Conservation (phyloP, 805 yeast genomes). For the Candida verbasci region DNA sequence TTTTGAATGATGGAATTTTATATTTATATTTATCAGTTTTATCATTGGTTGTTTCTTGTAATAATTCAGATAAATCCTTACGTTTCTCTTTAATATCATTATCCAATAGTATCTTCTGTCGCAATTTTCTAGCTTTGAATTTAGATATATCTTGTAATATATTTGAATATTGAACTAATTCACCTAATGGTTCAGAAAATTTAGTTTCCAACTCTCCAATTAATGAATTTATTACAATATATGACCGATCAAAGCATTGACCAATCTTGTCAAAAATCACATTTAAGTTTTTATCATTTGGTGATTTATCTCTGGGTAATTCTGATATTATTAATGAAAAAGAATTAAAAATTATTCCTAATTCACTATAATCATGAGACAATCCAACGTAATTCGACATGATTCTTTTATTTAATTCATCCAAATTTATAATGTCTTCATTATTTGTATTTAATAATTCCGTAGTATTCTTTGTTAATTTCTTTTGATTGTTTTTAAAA, state of each 20-base stretch:
- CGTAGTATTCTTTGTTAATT: slow-evolving; percentile 20
- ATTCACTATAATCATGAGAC: slow-evolving; percentile 63
- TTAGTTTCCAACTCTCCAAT: slow-evolving; percentile 51
- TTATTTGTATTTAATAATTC: slow-evolving; percentile 12
- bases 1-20: slow-evolving; percentile 49
- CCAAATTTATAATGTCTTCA: slow-evolving; percentile 32
- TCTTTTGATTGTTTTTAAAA: slow-evolving; percentile 27
- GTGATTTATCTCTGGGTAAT: slow-evolving; percentile 17
- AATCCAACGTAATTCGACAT: slow-evolving; percentile 54
- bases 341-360: slow-evolving; percentile 58
- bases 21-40: slow-evolving; percentile 33
- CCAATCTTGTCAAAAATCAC: slow-evolving; percentile 70
- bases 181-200: slow-evolving; percentile 66
- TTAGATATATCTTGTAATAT: slow-evolving; percentile 55
- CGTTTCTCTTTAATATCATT: slow-evolving; percentile 28
- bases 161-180: slow-evolving; percentile 61
- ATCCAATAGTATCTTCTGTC: slow-evolving; percentile 29
- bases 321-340: slow-evolving; percentile 48
- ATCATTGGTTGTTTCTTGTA: slow-evolving; percentile 11
- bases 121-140: slow-evolving; percentile 45
- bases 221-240: slow-evolving; percentile 48
- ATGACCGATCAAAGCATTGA: slow-evolving; percentile 72
- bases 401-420: slow-evolving; percentile 53
- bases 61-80: slow-evolving; percentile 25
- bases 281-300: slow-evolving; percentile 22